Base-by-base conservation (phyloP, 1,284 basidiomycete genomes). In the Irpex sp. region DNA sequence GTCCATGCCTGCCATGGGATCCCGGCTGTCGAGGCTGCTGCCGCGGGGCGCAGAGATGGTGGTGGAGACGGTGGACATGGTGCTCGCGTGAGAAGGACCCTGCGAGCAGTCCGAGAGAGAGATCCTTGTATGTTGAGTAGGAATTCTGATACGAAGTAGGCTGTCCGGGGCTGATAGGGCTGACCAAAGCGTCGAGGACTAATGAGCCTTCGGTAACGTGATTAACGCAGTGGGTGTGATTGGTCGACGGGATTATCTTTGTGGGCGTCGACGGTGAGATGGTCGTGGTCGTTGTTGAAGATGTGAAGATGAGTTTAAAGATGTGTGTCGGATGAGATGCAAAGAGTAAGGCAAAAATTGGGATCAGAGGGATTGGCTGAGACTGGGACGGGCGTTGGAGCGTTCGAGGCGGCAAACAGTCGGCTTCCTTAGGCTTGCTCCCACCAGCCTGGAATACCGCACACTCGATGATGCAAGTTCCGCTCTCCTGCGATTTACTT, bases 111-210 rank as follows among this genome's bases (percentile, higher is more conserved):
- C 21, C 52, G 23, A 36, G 21, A 14, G 52, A 35, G 52, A 23
- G 9, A 8, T 14, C 49, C 49, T 12, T 19, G 49, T 51, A 51
- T 19, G 52, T 54, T 28, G 9, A 10, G 52, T 36, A 35, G 48
- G 52, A 54, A 12, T 33, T 54, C 52, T 54, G 52, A 54, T 54
- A 36, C 48, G 48, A 23, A 51, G 48, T 12, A 18, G 48, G 48
- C 48, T 61, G 39, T 53, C 60, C 60, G 60, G 60, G 51, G 56
- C 60, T 47, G 19, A 36, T 23, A 21, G 59, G 47, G 56, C 51
- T 49, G 56, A 52, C 53, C 28, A 45, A 61, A 36, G 56, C 60
- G 54, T 57, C 56, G 60, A 55, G 47, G 9, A 36, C 23, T 33
- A 35, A 35, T 19, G 48, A 28, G 60, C 58, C 60, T 53, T 28